Evolutionary conservation across 805 yeast species (phyloP).

Genomic region (Barnettozyma siamensis): DNA sequence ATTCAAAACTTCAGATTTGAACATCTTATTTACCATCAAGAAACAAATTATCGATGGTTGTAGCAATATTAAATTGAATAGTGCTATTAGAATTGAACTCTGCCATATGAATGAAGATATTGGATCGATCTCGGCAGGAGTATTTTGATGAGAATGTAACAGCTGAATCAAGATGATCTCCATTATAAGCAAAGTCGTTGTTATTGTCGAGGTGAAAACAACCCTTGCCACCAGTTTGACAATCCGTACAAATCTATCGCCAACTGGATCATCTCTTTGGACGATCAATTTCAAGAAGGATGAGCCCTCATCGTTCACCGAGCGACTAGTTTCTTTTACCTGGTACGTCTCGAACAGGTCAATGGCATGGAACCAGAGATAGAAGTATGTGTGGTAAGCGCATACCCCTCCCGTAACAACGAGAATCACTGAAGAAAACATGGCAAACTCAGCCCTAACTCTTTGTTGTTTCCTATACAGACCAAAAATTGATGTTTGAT

Average conservation of each 20-base stretch:
- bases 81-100: slow-evolving; percentile 3
- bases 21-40: slow-evolving; percentile 18
- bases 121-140: slow-evolving; percentile 5
- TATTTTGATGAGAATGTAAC: slow-evolving; percentile 6
- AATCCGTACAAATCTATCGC: not conserved
- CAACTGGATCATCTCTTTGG: slow-evolving; percentile 2
- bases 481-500: no score
- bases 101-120: slow-evolving; percentile 11
- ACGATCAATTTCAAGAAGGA: slow-evolving; percentile 12
- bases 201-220: slow-evolving; percentile 17
- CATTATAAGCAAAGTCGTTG: slow-evolving; percentile 16
- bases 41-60: slow-evolving; percentile 18
- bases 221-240: slow-evolving; percentile 13
- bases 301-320: slow-evolving; percentile 1
- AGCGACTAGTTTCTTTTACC: not conserved
- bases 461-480: no score
- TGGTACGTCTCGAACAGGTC: slow-evolving; percentile 18
- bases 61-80: slow-evolving; percentile 13
- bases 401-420: slow-evolving; percentile 7
- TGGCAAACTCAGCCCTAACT: no score
- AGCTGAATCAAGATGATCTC: slow-evolving; percentile 22
- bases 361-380: slow-evolving; percentile 19
- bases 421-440: not conserved
- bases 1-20: slow-evolving; percentile 9
- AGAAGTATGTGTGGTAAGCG: slow-evolving; percentile 14